Percentiles rank a stretch among this genome's conserved stretches.
These are phyloP conservation scores for Monosporascus sp. DNA, from an alignment of 2,329 filamentous ascomycete species.

Conservation along the genomic window DNA sequence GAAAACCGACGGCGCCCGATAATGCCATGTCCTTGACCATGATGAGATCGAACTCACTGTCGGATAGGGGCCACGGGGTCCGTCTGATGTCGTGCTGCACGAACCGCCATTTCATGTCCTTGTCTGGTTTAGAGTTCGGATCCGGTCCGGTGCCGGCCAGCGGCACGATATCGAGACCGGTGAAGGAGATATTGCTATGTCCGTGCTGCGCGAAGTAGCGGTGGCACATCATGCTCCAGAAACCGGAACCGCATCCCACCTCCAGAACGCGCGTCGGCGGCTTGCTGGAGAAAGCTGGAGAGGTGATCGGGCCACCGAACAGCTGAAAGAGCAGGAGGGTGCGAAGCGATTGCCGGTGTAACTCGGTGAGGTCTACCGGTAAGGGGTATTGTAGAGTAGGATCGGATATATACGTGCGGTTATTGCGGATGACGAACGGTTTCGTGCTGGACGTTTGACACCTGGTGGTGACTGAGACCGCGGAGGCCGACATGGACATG, in stretches of 20 bases:
- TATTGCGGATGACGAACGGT: slow-evolving; percentile 68
- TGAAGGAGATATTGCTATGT: slow-evolving; percentile 66
- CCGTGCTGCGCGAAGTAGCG: slow-evolving; percentile 68
- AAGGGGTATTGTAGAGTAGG: slow-evolving; percentile 70
- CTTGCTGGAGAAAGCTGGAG: slow-evolving; percentile 57
- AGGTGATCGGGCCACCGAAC: slow-evolving; percentile 75
- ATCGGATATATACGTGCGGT: slow-evolving; percentile 78
- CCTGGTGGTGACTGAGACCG: slow-evolving; percentile 19
- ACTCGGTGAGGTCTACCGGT: slow-evolving; percentile 78
- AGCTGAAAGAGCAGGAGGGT: slow-evolving; percentile 77
- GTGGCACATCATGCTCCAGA: slow-evolving; percentile 88
- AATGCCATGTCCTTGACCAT: slow-evolving; percentile 82
- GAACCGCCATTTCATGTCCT: slow-evolving; percentile 82
- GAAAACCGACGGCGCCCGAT: slow-evolving; percentile 53
- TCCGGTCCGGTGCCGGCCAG: slow-evolving; percentile 46
- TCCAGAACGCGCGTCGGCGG: slow-evolving; percentile 77
- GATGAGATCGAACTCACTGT: slow-evolving; percentile 79
- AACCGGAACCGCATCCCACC: slow-evolving; percentile 78
- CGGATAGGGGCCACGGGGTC: slow-evolving; percentile 69
- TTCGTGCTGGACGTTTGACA: slow-evolving; percentile 23
- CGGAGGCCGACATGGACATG: slow-evolving; percentile 24
- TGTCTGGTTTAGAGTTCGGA: slow-evolving; percentile 46
- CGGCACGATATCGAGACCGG: slow-evolving; percentile 75
- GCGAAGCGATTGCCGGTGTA: slow-evolving; percentile 80
- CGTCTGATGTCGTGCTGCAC: slow-evolving; percentile 80